Evolutionary conservation across 2,329 filamentous ascomycete genomes (phyloP).

Genomic region (Drechslerella dactyloides): DNA sequence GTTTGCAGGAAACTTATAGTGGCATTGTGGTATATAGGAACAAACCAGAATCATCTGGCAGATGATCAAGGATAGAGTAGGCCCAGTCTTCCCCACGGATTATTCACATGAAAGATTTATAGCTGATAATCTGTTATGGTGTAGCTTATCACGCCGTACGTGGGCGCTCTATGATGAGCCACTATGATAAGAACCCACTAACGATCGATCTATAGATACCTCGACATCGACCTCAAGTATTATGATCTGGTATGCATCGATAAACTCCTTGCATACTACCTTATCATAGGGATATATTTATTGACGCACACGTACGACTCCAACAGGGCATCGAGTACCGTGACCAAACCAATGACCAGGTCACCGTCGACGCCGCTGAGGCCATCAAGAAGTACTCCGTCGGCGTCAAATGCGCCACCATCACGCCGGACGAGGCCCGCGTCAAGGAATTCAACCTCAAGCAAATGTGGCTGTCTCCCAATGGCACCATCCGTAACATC

Average conservation of each 20-base stretch:
- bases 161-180: constrained; percentile 29
- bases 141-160: constrained; percentile 80
- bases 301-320: constrained; percentile 6
- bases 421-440: constrained; percentile 94
- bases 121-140: constrained; percentile 32
- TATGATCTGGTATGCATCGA: constrained; percentile 72
- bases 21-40: constrained; percentile 60
- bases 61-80: constrained; percentile 91
- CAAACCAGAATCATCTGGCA: constrained; percentile 99
- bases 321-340: constrained; percentile 81
- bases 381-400: constrained; percentile 99
- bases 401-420: constrained; percentile 98
- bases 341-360: constrained; percentile 93
- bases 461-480: constrained; percentile 98
- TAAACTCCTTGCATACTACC: background rate
- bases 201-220: constrained; percentile 65
- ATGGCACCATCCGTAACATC: constrained; percentile 80
- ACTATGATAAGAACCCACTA: constrained; percentile 4
- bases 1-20: constrained; percentile 5
- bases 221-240: constrained; percentile 98
- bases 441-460: constrained; percentile 99
- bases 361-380: constrained; percentile 92
- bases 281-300: constrained; percentile 52
- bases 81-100: constrained; percentile 51
- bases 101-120: constrained; percentile 22